A percentile compares a stretch with the other conserved stretches of the same genome.
These are phyloP conservation scores for Citrus unshiu DNA, from an alignment of 345 rosid genomes.

Conservation along the genomic window DNA sequence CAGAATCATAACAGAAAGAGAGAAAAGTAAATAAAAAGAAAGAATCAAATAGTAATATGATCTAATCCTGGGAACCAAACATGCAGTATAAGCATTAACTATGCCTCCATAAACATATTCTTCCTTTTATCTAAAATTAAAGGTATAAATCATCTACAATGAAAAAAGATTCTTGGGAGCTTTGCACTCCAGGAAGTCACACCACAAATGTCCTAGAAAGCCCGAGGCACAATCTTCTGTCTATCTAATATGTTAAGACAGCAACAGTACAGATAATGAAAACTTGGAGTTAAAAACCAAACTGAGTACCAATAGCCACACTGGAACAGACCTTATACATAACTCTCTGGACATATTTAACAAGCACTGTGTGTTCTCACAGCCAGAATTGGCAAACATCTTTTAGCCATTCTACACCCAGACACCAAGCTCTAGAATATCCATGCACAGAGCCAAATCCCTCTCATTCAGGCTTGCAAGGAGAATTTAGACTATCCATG, in stretches of 20 bases:
- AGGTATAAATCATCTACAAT: not conserved
- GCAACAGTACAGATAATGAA: not conserved
- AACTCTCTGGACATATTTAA: not conserved
- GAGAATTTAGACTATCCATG: not conserved
- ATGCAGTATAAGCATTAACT: not conserved
- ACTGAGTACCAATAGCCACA: not conserved
- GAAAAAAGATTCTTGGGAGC: not conserved
- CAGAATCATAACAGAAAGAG: not conserved
- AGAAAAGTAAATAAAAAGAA: not conserved
- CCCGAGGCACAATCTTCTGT: not conserved
- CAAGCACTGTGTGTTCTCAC: not conserved
- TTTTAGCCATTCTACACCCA: not conserved
- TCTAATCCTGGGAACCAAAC: not conserved
- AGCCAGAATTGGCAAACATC: not conserved
- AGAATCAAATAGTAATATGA: not conserved
- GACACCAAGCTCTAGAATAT: not conserved
- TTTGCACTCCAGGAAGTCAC: not conserved
- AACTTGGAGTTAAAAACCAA: not conserved
- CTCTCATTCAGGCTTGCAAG: not conserved
- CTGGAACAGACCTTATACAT: not conserved
- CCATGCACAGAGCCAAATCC: not conserved
- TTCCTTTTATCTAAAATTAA: not conserved
- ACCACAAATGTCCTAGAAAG: not conserved
- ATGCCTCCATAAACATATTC: not conserved
- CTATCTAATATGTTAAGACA: not conserved